Base-by-base conservation (phyloP, 805 yeast genomes). In the Zygosaccharomyces lentus region DNA sequence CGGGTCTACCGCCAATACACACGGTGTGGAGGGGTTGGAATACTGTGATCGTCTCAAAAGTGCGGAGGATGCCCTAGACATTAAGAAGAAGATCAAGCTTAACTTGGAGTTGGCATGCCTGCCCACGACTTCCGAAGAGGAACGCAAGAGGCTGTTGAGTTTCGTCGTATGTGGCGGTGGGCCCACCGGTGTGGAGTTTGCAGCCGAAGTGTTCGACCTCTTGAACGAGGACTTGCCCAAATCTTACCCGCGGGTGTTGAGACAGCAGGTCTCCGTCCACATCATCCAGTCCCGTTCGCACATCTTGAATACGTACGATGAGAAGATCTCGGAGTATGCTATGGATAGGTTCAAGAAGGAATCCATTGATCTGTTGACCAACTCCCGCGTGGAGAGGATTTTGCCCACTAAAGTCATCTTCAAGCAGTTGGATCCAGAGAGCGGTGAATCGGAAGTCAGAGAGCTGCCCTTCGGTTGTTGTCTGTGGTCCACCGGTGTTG, bases 81-180 rank as follows among this genome's bases (percentile, higher is more conserved):
- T 82, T 46, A 73, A 83, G 54, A 71, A 72, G 50, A 75, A 74
- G 49, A 78, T 82, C 37, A 77, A 80, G 32, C 65, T 68, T 23
- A 72, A 78, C 49, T 65, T 82, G 45, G 88, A 82, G 58, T 67
- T 64, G 47, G 87, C 88, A 2, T 75, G 84, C 52, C 66, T 82
- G 52, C 87, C 87, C 44, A 76, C 85, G 0, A 79, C 84, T 0
- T 50, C 80, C 1, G 82, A 78, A 51, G 82, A 73, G 37, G 85
- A 81, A 57, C 75, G 87, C 52, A 78, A 77, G 56, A 74, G 73
- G 47, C 62, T 82, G 49, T 68, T 82, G 38, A 75, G 81, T 43
- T 81, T 81, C 62, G 85, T 81, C 10, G 76, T 81, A 27, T 81
- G 86, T 62, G 87, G 87, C 50, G 87, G 87, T 49, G 87, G 87